phyloP scores from a whole-genome alignment of 2,329 filamentous ascomycete genomes.

The Aspergillus versicolor region DNA sequence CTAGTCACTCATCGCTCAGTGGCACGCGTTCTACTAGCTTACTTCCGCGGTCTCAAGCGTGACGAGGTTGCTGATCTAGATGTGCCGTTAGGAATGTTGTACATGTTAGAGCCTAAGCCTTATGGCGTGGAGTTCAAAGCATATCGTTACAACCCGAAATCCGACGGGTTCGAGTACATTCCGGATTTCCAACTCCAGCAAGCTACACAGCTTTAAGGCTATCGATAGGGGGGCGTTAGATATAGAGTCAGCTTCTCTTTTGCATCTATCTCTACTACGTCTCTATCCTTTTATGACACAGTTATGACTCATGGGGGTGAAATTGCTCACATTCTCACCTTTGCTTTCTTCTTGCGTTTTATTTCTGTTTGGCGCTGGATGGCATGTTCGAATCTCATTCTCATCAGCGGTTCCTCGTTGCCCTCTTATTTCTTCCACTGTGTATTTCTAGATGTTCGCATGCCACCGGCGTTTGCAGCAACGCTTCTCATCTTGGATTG shows the following conservation, averaged over 20 bases:
- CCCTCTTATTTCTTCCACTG: background rate
- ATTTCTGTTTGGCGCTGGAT: background rate
- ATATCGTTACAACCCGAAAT: constrained; percentile 79
- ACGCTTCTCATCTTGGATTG: constrained; percentile 3
- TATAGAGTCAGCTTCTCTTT: background rate
- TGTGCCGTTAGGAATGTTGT: constrained; percentile 88
- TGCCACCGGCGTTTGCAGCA: constrained; percentile 14
- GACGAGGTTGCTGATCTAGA: constrained; percentile 94
- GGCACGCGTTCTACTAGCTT: constrained; percentile 87
- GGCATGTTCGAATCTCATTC: background rate
- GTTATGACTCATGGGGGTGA: constrained; percentile 1
- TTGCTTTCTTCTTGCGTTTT: constrained; percentile 2
- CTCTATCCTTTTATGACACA: constrained; percentile 1
- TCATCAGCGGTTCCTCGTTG: background rate
- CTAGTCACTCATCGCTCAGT: constrained; percentile 92
- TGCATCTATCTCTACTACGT: background rate
- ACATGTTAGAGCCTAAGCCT: constrained; percentile 93
- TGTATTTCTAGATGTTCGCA: constrained; percentile 18
- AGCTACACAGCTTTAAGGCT: constrained; percentile 26
- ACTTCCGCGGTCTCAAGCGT: constrained; percentile 89
- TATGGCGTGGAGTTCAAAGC: constrained; percentile 97
- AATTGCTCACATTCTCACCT: background rate
- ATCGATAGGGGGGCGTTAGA: background rate
- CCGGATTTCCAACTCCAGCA: constrained; percentile 74
- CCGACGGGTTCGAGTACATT: constrained; percentile 79